Evolutionary conservation across 345 rosid genomes (phyloP), one percentile per base, ranked within the genome.

Genomic region (Populus alba): DNA sequence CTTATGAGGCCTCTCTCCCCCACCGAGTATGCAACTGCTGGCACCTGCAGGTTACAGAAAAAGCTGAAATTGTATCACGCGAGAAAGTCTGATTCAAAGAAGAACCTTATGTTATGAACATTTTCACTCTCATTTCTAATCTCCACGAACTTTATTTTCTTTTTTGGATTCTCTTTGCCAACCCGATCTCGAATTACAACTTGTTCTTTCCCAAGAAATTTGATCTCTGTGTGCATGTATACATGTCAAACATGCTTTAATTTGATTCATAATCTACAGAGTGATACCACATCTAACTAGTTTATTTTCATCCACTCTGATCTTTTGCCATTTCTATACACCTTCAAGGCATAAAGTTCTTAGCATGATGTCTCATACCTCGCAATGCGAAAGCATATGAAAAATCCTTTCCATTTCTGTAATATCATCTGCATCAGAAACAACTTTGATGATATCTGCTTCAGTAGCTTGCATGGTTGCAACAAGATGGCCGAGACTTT

Each of bases 1-100:
- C 92, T 87, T 55, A 90, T 86, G 45, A 89, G 83, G 51, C 92
- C 94, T 66, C 91, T 87, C 79, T 89, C 94, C 38, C 90, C 91
- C n/a, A 67, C 78, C 17, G 89, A 82, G 69, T 85, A 87, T 41
- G 91, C 91, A 75, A 87, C 77, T 23, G 77, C 62, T 38, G 92
- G 94, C 68, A 85, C 80, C 92, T 88, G 80, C 76, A 69, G 67
- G n/a, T 53, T 61, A 57, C 39, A 79, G 23, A 39, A 77, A 43
- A 22, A 43, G 41, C 39, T 41, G 59, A 66, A 57, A 31, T 47
- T n/a, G 57, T 6, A 22, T 35, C 70, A 67, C 7, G 43, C 37
- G 0, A 66, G 39, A 33, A 17, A 66, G 38, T 55, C 62, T 22
- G 62, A 55, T 55, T 7, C 62, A 8, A 55, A 20, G 25, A 55